Base-by-base conservation (phyloP, 306 rosid species). In the Acacia melanoxylon region DNA sequence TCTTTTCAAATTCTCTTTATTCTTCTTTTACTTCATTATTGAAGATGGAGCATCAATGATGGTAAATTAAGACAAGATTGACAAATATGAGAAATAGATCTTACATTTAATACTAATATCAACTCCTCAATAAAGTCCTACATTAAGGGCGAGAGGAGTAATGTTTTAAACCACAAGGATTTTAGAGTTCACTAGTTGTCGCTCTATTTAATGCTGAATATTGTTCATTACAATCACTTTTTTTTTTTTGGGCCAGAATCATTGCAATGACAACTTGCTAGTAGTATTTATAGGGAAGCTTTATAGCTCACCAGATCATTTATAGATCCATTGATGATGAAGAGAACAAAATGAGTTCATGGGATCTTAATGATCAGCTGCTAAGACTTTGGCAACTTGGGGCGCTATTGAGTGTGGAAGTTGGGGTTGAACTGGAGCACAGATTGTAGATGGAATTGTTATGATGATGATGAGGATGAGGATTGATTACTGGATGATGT, bases 391-490 rank as follows among this genome's bases (percentile, higher is more conserved):
- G 40, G 46, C 63, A 74, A n/a, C 17, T 7, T 72, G 78, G 83
- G 41, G 83, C 81, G 48, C 51, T 29, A 14, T 63, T 67, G 78
- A 42, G 67, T 72, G 27, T 83, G 68, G n/a, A 31, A 78, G 19
- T 31, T 79, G 76, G 63, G 75, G 86, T 56, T 71, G 87, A 75
- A 70, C 25, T 63, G 41, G 29, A 63, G 41, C 69, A 27, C n/a
- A 63, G 15, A 59, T 59, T 24, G 85, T 84, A 20, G 84, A 78
- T 48, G 80, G 49, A 76, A 35, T 71, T 49, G 25, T 25, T 14
- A 27, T 13, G 16, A 63, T 7, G 85, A 54, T 10, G 24, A 9
- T 6, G 7, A 61, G 5, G 16, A 63, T 7, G 86, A 54, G 25
- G 25, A 12, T 7, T 20, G 81, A 17, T 81, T 79, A 48, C 51